Evolutionary conservation across 2,329 filamentous ascomycete species (phyloP).

Genomic region (Trichophyton mentagrophytes): DNA sequence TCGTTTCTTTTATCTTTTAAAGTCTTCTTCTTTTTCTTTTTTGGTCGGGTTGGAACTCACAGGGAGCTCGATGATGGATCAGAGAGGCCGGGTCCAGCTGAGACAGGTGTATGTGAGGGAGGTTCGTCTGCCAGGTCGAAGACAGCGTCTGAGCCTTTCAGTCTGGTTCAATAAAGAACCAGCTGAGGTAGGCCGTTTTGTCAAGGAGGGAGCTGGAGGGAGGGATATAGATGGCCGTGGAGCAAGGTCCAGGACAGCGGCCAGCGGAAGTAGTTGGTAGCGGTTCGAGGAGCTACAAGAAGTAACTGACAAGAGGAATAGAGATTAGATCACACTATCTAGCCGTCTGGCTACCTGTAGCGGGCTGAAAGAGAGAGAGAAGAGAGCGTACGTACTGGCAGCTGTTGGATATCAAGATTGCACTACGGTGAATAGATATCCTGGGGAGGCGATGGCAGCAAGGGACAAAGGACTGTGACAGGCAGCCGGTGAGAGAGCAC

Average conservation of each 20-base stretch:
- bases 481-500: neutral
- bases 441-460: neutral
- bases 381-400: neutral
- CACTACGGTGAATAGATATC: neutral
- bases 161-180: conserved; percentile 34
- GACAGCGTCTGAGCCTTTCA: conserved; percentile 33
- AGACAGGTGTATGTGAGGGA: conserved; percentile 44
- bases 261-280: neutral
- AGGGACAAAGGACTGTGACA: neutral
- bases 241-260: conserved; percentile 1
- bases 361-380: neutral
- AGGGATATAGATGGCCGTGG: neutral
- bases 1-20: too few relatives aligned
- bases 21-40: neutral
- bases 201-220: neutral
- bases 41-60: conserved; percentile 28
- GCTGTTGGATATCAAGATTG: neutral
- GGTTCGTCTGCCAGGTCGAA: conserved; percentile 64
- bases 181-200: conserved; percentile 28
- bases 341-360: neutral
- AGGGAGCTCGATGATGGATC: conserved; percentile 43
- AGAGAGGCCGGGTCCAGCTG: conserved; percentile 56
- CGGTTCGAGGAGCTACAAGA: neutral
- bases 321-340: neutral
- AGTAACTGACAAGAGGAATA: neutral